These are phyloP conservation scores for Salisapilia sapeloensis DNA, from an alignment of 352 stramenopile genomes.

Conservation along the genomic window DNA sequence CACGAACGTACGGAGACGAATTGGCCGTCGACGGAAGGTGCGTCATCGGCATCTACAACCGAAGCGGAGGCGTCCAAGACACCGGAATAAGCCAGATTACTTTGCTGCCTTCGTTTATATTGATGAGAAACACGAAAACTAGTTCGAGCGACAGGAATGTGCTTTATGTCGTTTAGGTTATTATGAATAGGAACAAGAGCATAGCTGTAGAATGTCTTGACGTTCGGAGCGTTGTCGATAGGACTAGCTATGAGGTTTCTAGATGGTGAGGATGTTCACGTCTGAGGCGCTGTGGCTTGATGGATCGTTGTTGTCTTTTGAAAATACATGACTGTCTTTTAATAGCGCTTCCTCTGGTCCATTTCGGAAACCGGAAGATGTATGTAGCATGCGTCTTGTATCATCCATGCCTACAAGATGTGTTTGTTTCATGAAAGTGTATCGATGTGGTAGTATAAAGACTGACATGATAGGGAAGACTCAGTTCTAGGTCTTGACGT, in stretches of 20 bases:
- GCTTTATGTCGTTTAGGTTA: not conserved
- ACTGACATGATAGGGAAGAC: not conserved
- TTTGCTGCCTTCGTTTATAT: not conserved
- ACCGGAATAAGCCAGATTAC: not conserved
- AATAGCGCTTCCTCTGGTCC: slow-evolving; percentile 27
- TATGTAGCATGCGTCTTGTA: slow-evolving; percentile 21
- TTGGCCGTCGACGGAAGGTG: slow-evolving; percentile 22
- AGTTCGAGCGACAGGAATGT: not conserved
- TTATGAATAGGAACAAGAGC: not conserved
- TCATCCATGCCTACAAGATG: not conserved
- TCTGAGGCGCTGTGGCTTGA: no score
- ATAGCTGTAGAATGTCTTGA: no score
- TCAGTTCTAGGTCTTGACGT: not conserved
- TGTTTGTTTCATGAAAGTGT: not conserved
- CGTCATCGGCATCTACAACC: slow-evolving; percentile 6
- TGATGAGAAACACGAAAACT: not conserved
- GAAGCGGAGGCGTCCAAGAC: not conserved
- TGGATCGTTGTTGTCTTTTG: no score
- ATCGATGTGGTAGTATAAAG: no score
- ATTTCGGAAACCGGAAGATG: slow-evolving; percentile 23
- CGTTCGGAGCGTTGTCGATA: no score
- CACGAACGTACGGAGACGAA: slow-evolving; percentile 56
- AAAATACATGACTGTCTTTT: no score
- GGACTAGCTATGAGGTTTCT: no score
- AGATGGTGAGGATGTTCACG: no score